Conservation (phyloP, 148 eudicot genomes). For the Silene uniflora region DNA sequence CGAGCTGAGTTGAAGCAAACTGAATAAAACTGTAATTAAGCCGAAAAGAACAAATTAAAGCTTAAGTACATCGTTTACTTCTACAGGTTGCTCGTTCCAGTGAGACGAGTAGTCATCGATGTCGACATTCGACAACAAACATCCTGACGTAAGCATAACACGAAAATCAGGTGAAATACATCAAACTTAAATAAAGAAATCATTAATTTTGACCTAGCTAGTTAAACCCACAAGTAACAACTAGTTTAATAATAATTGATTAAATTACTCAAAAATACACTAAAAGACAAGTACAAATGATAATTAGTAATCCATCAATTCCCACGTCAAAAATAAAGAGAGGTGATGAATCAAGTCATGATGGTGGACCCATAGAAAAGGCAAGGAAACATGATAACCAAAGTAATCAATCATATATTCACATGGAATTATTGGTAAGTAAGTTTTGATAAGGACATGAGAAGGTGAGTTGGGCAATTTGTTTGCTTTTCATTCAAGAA, state of each 20-base stretch:
- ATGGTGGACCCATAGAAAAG: neutral
- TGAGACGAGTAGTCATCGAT: no score
- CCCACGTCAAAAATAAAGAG: no score
- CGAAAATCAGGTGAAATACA: no score
- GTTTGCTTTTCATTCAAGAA: neutral
- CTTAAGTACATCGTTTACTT: no score
- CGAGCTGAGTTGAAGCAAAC: no score
- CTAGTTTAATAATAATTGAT: neutral
- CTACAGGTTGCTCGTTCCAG: no score
- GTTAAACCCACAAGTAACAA: neutral
- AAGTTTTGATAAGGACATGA: neutral
- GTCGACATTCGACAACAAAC: no score
- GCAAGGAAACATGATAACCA: constrained; percentile 8
- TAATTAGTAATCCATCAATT: neutral
- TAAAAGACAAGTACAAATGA: neutral
- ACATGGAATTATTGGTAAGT: constrained; percentile 5
- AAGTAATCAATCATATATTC: constrained; percentile 1
- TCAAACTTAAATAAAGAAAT: neutral
- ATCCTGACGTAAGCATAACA: no score
- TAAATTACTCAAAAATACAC: neutral
- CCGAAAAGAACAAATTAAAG: no score
- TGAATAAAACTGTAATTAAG: no score
- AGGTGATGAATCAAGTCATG: constrained; percentile 3
- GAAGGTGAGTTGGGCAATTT: neutral
- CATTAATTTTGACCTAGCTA: neutral